Conservation (phyloP, 495 filamentous ascomycete species). For the Daldinia grandis region DNA sequence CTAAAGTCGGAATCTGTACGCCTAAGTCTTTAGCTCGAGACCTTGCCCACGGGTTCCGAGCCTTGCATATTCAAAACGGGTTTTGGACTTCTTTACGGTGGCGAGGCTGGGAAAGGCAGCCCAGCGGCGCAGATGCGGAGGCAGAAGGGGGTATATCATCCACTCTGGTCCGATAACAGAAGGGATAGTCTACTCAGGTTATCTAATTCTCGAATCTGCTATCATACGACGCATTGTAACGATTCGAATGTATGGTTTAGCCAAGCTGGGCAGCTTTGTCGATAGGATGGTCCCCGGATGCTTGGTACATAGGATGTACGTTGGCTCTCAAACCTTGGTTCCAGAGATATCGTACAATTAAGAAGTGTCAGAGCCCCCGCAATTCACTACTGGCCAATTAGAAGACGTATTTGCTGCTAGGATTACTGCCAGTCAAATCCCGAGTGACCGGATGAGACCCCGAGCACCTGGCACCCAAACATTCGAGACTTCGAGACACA, state of each 20-base stretch:
- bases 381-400: conserved; percentile 40
- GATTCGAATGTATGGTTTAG: conserved; percentile 30
- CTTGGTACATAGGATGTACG: conserved; percentile 39
- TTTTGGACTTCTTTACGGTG: conserved; percentile 37
- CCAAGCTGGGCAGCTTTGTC: conserved; percentile 32
- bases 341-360: conserved; percentile 42
- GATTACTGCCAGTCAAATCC: conserved; percentile 45
- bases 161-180: conserved; percentile 31
- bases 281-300: conserved; percentile 30
- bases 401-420: conserved; percentile 17
- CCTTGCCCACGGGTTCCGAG: conserved; percentile 35
- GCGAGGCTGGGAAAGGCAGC: conserved; percentile 43
- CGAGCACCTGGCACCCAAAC: conserved; percentile 32
- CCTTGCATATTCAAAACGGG: conserved; percentile 45
- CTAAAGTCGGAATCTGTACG: conserved; percentile 14
- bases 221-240: conserved; percentile 42
- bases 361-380: conserved; percentile 40
- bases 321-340: conserved; percentile 24
- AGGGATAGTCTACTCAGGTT: conserved; percentile 34
- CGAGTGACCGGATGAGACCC: conserved; percentile 44
- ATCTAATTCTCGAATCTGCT: conserved; percentile 43
- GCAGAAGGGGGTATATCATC: conserved; percentile 40
- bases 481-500: conserved; percentile 19
- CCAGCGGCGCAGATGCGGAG: conserved; percentile 36
- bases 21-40: conserved; percentile 33